A percentile compares a stretch with the other conserved stretches of the same genome.
phyloP scores from a whole-genome alignment of 495 filamentous ascomycete genomes.

The Chaetomium tenue region DNA sequence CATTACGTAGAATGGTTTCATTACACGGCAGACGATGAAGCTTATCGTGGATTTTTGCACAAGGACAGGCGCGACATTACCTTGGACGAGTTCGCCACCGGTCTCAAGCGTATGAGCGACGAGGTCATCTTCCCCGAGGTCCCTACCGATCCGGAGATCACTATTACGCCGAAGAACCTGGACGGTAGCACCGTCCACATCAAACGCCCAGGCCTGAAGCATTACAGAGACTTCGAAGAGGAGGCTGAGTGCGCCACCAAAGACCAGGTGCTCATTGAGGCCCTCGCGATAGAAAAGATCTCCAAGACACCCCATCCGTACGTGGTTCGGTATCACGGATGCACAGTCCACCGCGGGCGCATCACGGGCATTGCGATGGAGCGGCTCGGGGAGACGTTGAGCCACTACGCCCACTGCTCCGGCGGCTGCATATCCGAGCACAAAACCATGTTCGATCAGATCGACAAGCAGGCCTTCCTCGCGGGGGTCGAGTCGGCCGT shows the following conservation, averaged over 20 bases:
- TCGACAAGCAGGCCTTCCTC: background rate
- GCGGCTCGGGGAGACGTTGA: background rate
- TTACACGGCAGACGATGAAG: background rate
- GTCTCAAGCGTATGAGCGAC: background rate
- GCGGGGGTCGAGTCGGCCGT: background rate
- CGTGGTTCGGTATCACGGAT: background rate
- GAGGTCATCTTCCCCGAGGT: background rate
- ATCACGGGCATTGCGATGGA: background rate
- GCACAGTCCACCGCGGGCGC: background rate
- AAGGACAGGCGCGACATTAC: background rate
- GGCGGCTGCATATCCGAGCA: background rate
- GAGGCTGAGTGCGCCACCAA: background rate
- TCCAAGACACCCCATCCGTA: conserved; percentile 3
- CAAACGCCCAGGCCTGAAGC: background rate
- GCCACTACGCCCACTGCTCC: background rate
- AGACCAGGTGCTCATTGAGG: background rate
- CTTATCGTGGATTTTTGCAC: background rate
- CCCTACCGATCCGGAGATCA: background rate
- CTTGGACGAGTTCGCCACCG: background rate
- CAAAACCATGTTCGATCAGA: background rate
- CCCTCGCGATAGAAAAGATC: background rate
- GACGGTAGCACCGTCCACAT: background rate
- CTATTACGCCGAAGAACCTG: background rate
- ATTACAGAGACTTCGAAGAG: background rate
- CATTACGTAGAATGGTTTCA: background rate